Conservation (phyloP, 1,284 basidiomycete genomes). For the Naganishia cerealis region DNA sequence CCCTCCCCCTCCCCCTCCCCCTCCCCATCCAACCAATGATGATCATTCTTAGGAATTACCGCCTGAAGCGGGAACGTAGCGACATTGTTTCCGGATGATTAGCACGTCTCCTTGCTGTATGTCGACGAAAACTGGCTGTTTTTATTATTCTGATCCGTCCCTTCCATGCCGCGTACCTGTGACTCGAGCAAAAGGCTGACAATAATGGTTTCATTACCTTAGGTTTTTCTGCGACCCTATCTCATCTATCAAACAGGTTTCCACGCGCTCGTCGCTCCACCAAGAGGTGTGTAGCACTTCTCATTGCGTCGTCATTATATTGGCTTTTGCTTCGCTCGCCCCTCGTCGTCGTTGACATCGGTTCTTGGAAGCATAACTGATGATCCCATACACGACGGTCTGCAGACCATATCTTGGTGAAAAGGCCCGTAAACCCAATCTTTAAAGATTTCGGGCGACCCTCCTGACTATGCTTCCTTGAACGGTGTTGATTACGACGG, state of each 20-base stretch:
- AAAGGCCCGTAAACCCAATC: constrained; percentile 33
- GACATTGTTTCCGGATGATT: constrained; percentile 36
- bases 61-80: constrained; percentile 31
- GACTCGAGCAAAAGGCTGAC: neutral
- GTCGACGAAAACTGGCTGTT: constrained; percentile 39
- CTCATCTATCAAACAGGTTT: neutral
- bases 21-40: constrained; percentile 35
- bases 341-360: neutral
- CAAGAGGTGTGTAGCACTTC: constrained; percentile 18
- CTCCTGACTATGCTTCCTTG: constrained; percentile 33
- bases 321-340: neutral
- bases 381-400: constrained; percentile 36
- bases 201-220: neutral
- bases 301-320: neutral
- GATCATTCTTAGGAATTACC: constrained; percentile 36
- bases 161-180: neutral
- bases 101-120: constrained; percentile 30
- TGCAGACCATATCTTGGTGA: constrained; percentile 33
- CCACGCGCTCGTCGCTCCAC: neutral
- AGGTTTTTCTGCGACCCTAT: neutral
- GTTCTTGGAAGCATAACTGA: constrained; percentile 27
- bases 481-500: neutral
- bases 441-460: constrained; percentile 36
- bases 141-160: constrained; percentile 35
- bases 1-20: constrained; percentile 27